These are phyloP conservation scores for Dendrobium nobile DNA, from an alignment of 106 monocot species.

Conservation along the genomic window DNA sequence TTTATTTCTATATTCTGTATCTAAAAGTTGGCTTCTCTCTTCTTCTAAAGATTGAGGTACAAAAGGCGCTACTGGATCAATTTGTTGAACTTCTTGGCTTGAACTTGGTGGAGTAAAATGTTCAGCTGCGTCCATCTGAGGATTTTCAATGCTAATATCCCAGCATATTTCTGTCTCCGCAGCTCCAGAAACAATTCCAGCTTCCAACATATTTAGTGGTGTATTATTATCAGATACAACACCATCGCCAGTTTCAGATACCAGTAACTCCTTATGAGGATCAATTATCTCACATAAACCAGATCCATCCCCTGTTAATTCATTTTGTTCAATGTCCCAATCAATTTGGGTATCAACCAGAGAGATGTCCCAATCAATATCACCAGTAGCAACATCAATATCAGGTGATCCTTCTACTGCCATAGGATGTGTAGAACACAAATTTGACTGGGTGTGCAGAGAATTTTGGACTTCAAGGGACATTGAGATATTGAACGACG, in stretches of 20 bases:
- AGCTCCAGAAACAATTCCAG: constrained; percentile 15
- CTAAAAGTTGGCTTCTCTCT: constrained; percentile 81
- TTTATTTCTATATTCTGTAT: constrained; percentile 88
- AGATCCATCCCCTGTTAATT: constrained; percentile 48
- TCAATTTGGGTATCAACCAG: constrained; percentile 78
- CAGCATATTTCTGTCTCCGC: constrained; percentile 75
- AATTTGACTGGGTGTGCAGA: constrained; percentile 21
- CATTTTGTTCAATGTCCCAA: constrained; percentile 66
- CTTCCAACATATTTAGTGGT: constrained; percentile 20
- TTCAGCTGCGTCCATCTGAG: constrained; percentile 30
- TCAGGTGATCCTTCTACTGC: constrained; percentile 22
- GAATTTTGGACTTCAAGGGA: constrained; percentile 51
- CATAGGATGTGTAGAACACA: constrained; percentile 8
- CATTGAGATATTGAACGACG: constrained; percentile 59
- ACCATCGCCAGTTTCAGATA: constrained; percentile 34
- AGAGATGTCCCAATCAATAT: constrained; percentile 90
- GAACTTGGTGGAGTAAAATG: constrained; percentile 25
- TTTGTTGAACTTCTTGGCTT: constrained; percentile 16
- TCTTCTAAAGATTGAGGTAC: constrained; percentile 22
- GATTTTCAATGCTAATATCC: constrained; percentile 80
- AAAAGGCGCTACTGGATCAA: constrained; percentile 15
- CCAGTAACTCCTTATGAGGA: constrained; percentile 43
- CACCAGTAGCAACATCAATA: constrained; percentile 25
- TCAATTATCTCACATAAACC: constrained; percentile 85
- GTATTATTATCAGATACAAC: constrained; percentile 19